These are phyloP conservation scores for Didymella lethalis DNA, from an alignment of 2,329 filamentous ascomycete species.

Conservation along the genomic window DNA sequence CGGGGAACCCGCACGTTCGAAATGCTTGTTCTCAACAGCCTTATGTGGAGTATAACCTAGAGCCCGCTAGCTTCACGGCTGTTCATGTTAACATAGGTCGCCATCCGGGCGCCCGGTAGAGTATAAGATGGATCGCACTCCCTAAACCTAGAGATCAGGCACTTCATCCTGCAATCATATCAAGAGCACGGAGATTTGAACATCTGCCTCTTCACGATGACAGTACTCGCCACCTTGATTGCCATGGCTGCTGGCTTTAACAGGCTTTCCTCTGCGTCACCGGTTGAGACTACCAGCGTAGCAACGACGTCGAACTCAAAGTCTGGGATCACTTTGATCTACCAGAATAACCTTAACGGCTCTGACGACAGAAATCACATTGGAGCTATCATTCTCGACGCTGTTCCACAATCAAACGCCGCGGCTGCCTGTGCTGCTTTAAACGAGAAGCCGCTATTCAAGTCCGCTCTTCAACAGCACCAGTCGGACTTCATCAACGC, in stretches of 20 bases:
- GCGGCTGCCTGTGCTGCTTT: constrained; percentile 56
- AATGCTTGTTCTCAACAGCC: constrained; percentile 40
- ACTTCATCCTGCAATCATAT: constrained; percentile 1
- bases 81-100: constrained; percentile 21
- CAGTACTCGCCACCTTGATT: constrained; percentile 33
- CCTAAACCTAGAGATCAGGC: constrained; percentile 15
- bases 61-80: constrained; percentile 28
- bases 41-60: constrained; percentile 28
- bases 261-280: constrained; percentile 29
- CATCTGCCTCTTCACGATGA: constrained; percentile 22
- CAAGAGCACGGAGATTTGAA: background rate
- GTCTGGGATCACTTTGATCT: constrained; percentile 60
- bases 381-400: constrained; percentile 60
- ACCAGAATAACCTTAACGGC: constrained; percentile 64
- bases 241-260: constrained; percentile 31
- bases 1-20: constrained; percentile 30
- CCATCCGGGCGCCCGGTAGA: constrained; percentile 40
- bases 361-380: constrained; percentile 63
- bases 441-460: constrained; percentile 58
- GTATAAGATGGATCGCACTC: constrained; percentile 25
- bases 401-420: constrained; percentile 50
- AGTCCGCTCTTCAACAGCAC: constrained; percentile 53
- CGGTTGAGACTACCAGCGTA: constrained; percentile 28
- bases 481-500: constrained; percentile 56
- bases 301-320: constrained; percentile 37